Evolutionary conservation across 306 rosid genomes (phyloP).

Genomic region (Gastrolobium villosum): DNA sequence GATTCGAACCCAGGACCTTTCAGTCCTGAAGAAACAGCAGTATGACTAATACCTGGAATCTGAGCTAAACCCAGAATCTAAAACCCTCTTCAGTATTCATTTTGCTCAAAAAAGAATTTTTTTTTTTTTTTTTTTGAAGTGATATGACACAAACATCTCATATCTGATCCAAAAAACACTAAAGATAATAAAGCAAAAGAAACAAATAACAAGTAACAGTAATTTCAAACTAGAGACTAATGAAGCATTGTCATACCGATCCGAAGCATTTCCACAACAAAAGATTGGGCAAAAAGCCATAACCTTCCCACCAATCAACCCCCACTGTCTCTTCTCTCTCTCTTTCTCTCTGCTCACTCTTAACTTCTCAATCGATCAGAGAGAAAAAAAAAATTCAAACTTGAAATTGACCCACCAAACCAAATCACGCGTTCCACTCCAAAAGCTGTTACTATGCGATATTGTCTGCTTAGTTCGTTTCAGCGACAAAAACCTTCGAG

Average conservation of each 20-base stretch:
- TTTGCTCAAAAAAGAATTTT: conserved; percentile 24
- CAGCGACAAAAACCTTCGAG: conserved; percentile 39
- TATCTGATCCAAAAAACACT: conserved; percentile 28
- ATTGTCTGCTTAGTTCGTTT: conserved; percentile 37
- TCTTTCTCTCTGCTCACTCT: conserved; percentile 17
- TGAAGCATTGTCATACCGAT: conserved; percentile 69
- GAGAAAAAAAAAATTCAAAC: conserved; percentile 49
- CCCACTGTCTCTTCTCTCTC: conserved; percentile 21
- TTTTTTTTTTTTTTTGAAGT: not conserved
- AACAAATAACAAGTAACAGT: conserved; percentile 10
- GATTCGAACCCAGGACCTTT: no score
- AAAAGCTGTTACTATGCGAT: conserved; percentile 37
- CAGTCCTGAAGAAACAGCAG: no score
- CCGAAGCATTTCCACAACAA: conserved; percentile 74
- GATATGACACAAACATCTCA: conserved; percentile 22
- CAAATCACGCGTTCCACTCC: conserved; percentile 45
- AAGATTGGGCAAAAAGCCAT: conserved; percentile 72
- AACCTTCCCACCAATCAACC: conserved; percentile 49
- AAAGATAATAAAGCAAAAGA: conserved; percentile 20
- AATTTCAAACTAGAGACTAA: not conserved
- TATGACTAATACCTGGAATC: conserved; percentile 28
- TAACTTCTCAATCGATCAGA: conserved; percentile 35
- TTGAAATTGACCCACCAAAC: conserved; percentile 54
- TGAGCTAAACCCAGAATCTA: conserved; percentile 55
- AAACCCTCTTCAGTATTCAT: conserved; percentile 34